These are phyloP conservation scores for Cystofilobasidium bisporidii DNA, from an alignment of 768 basidiomycete genomes.

Conservation along the genomic window DNA sequence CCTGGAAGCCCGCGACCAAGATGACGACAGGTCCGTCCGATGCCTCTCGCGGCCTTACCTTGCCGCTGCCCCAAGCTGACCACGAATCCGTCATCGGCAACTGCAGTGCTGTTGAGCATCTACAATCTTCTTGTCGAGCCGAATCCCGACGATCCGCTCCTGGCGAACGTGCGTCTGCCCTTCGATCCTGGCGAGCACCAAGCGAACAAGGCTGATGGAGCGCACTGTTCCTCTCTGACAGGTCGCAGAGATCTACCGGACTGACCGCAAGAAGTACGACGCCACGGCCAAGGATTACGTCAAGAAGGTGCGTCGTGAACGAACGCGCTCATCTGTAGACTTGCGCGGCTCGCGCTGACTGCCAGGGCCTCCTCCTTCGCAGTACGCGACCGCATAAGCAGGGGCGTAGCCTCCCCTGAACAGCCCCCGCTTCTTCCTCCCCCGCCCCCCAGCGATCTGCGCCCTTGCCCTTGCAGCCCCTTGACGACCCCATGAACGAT, in stretches of 20 bases:
- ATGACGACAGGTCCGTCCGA: slow-evolving; percentile 34
- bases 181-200: not conserved
- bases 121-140: slow-evolving; percentile 39
- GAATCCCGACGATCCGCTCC: slow-evolving; percentile 41
- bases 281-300: slow-evolving; percentile 18
- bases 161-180: slow-evolving; percentile 37
- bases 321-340: no score
- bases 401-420: no score
- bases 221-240: not conserved
- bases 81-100: not conserved
- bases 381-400: no score
- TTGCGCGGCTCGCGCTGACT: no score
- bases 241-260: slow-evolving; percentile 24
- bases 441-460: no score
- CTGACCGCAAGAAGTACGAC: slow-evolving; percentile 19
- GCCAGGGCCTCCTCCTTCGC: no score
- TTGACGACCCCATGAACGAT: no score
- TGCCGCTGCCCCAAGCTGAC: not conserved
- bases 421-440: no score
- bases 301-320: slow-evolving; percentile 16
- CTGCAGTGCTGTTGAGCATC: slow-evolving; percentile 36
- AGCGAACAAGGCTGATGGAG: no score
- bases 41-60: no score
- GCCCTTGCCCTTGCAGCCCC: no score
- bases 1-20: slow-evolving; percentile 42